A percentile compares a stretch with the other conserved stretches of the same genome.
These are phyloP conservation scores for Leishmania amazonensis DNA, from an alignment of 208 protist species.

Conservation along the genomic window DNA sequence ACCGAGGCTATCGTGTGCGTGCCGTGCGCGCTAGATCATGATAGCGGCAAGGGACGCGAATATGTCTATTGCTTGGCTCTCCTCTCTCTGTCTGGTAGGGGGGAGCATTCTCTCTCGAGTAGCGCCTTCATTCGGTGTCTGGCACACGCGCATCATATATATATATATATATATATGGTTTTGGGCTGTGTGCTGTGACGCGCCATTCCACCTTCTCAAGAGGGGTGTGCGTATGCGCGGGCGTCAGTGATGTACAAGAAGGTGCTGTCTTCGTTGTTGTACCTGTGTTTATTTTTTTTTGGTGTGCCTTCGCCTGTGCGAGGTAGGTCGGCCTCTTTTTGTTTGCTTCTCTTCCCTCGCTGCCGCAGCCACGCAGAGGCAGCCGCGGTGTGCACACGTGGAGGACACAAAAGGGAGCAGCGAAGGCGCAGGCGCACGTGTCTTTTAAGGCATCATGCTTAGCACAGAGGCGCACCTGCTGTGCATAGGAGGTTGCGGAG, in stretches of 20 bases:
- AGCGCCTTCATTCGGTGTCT: neutral
- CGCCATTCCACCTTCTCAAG: neutral
- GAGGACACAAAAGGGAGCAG: neutral
- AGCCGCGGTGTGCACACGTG: neutral
- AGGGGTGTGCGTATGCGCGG: neutral
- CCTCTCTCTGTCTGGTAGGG: neutral
- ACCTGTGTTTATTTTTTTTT: neutral
- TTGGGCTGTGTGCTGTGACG: neutral
- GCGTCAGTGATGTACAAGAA: neutral
- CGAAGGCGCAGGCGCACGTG: neutral
- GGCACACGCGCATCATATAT: neutral
- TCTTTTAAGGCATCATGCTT: neutral
- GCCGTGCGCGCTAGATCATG: neutral
- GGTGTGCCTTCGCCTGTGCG: neutral
- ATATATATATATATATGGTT: neutral
- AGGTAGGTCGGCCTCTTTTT: neutral
- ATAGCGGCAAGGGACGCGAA: neutral
- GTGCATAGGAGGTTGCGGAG: neutral
- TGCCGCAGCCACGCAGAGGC: neutral
- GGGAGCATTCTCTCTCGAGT: neutral
- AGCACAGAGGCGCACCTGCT: neutral
- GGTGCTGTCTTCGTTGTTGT: neutral
- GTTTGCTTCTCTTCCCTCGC: neutral
- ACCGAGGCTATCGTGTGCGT: constrained; percentile 33
- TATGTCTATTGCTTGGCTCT: neutral